Conservation (phyloP, 78 protist species). For the Dictyostelium firmibasis region DNA sequence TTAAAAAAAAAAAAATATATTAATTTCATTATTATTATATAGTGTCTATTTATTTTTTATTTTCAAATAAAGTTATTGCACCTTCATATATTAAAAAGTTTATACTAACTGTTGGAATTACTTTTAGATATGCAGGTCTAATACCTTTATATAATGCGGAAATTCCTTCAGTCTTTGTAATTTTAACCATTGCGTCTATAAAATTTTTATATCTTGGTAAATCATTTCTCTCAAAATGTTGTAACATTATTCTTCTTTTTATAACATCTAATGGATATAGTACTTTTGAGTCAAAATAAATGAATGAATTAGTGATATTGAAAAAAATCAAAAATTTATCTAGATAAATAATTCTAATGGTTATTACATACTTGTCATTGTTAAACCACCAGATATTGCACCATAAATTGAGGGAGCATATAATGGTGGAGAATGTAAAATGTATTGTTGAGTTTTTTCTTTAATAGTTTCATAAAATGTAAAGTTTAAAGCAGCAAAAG, state of each 20-base stretch:
- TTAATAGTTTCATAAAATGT: conserved; percentile 50
- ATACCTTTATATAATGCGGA: conserved; percentile 37
- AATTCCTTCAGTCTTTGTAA: conserved; percentile 46
- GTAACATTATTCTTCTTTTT: conserved; percentile 67
- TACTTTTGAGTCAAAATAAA: background rate
- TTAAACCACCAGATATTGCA: conserved; percentile 44
- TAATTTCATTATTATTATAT: too few species aligned
- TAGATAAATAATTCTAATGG: too few species aligned
- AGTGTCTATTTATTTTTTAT: background rate
- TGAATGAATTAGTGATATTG: background rate
- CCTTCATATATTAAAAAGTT: conserved; percentile 47
- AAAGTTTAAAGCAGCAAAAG: conserved; percentile 61
- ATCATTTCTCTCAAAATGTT: background rate
- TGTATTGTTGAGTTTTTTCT: background rate
- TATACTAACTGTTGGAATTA: conserved; percentile 63
- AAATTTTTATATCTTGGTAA: conserved; percentile 15
- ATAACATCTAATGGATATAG: conserved; percentile 70
- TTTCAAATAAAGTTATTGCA: background rate
- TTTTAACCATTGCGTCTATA: conserved; percentile 4
- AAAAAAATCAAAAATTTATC: background rate
- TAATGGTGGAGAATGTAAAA: conserved; percentile 19
- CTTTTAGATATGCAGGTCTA: conserved; percentile 66
- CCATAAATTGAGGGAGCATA: conserved; percentile 51
- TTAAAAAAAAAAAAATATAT: conserved; percentile 8
- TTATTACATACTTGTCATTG: conserved; percentile 69